A percentile compares a stretch with the other conserved stretches of the same genome.
These are phyloP conservation scores for Suhomyces prunicola DNA, from an alignment of 805 yeast genomes.

Conservation along the genomic window DNA sequence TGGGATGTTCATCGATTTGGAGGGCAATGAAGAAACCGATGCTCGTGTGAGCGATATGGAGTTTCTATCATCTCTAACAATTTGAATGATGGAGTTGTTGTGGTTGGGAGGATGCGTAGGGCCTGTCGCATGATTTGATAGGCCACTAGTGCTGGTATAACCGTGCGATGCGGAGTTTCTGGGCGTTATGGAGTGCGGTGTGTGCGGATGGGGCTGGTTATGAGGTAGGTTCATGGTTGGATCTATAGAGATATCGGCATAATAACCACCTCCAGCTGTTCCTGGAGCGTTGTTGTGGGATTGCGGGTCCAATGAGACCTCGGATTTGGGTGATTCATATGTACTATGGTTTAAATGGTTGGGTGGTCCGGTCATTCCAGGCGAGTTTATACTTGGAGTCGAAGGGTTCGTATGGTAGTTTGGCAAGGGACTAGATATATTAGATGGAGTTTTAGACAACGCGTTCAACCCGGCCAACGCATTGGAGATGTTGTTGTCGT, in stretches of 20 bases:
- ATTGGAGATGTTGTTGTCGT: constrained; percentile 37
- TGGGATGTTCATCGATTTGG: constrained; percentile 45
- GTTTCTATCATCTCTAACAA: constrained; percentile 37
- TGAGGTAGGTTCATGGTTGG: constrained; percentile 47
- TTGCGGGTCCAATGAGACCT: constrained; percentile 30
- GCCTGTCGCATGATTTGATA: not conserved
- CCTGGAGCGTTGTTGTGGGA: constrained; percentile 25
- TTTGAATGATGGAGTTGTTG: constrained; percentile 41
- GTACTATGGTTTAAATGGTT: constrained; percentile 11
- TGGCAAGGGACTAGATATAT: constrained; percentile 27
- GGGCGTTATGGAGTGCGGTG: constrained; percentile 22
- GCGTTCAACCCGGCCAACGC: constrained; percentile 47
- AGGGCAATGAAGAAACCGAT: constrained; percentile 41
- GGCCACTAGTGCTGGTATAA: not conserved
- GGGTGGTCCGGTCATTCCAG: constrained; percentile 8
- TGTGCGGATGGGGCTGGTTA: constrained; percentile 34
- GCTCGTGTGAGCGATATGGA: constrained; percentile 33
- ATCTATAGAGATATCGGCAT: constrained; percentile 42
- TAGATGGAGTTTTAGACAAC: constrained; percentile 32
- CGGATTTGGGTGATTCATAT: constrained; percentile 27
- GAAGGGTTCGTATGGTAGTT: constrained; percentile 17
- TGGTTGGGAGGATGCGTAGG: constrained; percentile 15
- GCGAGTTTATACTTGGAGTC: constrained; percentile 23
- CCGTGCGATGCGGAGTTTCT: constrained; percentile 24
- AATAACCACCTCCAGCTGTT: constrained; percentile 39